phyloP scores from a whole-genome alignment of 208 protist genomes.

The Wallacemonas rigidus region DNA sequence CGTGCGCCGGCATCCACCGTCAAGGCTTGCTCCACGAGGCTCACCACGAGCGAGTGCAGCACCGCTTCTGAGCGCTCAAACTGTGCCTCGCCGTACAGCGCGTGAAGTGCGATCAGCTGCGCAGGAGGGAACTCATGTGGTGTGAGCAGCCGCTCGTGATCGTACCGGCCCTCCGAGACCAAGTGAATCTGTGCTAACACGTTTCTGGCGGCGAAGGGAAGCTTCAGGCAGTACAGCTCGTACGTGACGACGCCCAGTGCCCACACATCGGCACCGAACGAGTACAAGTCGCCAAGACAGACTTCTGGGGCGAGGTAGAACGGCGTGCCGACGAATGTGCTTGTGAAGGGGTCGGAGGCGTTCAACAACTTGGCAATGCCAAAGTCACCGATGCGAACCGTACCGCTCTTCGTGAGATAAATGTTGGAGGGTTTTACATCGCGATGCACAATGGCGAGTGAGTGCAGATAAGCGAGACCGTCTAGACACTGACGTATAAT shows the following conservation, averaged over 20 bases:
- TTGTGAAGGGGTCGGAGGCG: conserved; percentile 47
- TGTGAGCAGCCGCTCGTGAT: conserved; percentile 41
- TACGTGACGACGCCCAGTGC: conserved; percentile 86
- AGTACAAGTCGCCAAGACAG: conserved; percentile 85
- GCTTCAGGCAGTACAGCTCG: conserved; percentile 78
- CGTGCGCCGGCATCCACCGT: conserved; percentile 50
- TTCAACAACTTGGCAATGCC: conserved; percentile 83
- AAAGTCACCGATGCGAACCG: conserved; percentile 88
- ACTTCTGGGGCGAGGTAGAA: conserved; percentile 91
- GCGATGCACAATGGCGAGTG: conserved; percentile 83
- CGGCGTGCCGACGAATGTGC: conserved; percentile 90
- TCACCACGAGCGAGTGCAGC: conserved; percentile 64
- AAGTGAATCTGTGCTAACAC: conserved; percentile 84
- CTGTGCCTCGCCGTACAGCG: conserved; percentile 41
- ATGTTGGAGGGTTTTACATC: conserved; percentile 94
- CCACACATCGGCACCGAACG: conserved; percentile 86
- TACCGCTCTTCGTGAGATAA: conserved; percentile 58
- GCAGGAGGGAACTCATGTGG: conserved; percentile 45
- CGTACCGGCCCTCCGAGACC: conserved; percentile 83
- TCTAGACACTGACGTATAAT: conserved; percentile 79
- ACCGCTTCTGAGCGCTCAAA: conserved; percentile 52
- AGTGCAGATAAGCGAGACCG: conserved; percentile 84
- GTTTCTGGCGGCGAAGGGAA: conserved; percentile 85
- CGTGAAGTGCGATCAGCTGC: conserved; percentile 37
- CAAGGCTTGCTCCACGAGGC: conserved; percentile 70